Evolutionary conservation across 768 basidiomycete genomes (phyloP), one percentile per base, ranked within the genome.

Genomic region (Clavaria fumosa): DNA sequence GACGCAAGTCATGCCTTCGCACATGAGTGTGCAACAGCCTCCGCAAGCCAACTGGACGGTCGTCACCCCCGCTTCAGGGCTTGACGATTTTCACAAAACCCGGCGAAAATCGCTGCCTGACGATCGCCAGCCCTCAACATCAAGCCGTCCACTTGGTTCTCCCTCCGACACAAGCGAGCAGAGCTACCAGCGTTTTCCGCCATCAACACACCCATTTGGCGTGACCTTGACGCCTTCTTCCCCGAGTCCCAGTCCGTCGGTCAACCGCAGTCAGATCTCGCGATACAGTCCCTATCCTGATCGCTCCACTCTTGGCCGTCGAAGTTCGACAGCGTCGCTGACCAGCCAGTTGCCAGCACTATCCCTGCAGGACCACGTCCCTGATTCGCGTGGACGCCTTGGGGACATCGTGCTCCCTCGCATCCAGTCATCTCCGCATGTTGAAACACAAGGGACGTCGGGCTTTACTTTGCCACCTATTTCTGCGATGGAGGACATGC

Each of bases 391-490:
- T 9, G 35, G 43, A 26, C 34, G 36, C 19, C 36, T 46, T 2
- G 58, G 66, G 22, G 49, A 50, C 7, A 59, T 66, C 19, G 60
- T 53, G 4, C 52, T 67, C 3, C 58, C 68, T 5, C 68, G 66
- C 12, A 59, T 68, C 27, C 57, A 60, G 33, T 47, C 54, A 2
- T 52, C 57, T 9, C 40, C 49, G 6, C 34, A 40, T 18, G 46
- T 47, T 20, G 45, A 45, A 40, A 49, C 48, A 28, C 45, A 54
- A 11, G 55, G 47, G 19, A 54, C 55, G 11, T 53, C 64, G 1
- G 55, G 61, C 2, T 75, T 75, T 43, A 69, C 75, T 1, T 50
- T 80, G 3, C 78, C 77, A 1, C 75, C 78, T 1, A 79, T 80
- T 39, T 73, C 78, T 5, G 70, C 75, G 0, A 55, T 84, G 46